Evolutionary conservation across 169 alveolate species (phyloP).

Genomic region (Sarcocystis neurona): DNA sequence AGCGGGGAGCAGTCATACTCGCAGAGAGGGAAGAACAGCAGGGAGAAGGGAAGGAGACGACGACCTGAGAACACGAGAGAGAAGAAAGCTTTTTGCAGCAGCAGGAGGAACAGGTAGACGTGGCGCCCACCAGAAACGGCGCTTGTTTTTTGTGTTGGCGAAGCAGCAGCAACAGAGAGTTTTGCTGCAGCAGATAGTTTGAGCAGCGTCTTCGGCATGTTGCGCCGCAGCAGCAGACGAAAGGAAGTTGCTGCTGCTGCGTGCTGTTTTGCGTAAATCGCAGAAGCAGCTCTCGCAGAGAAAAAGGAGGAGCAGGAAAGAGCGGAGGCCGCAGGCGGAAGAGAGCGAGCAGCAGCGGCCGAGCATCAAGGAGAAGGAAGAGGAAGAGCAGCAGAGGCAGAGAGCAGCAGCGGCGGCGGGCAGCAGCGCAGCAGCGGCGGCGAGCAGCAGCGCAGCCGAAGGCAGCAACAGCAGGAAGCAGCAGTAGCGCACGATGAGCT

Average conservation of each 20-base stretch:
- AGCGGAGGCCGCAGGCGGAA: background rate
- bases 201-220: no score
- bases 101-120: background rate
- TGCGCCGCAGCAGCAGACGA: no score
- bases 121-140: no score
- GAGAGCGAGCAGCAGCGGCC: background rate
- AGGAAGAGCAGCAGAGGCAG: background rate
- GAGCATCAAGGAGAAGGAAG: background rate
- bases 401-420: background rate
- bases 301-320: background rate
- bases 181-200: no score
- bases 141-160: no score
- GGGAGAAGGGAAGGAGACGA: background rate
- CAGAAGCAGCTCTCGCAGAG: no score
- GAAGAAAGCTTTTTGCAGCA: background rate
- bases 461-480: background rate
- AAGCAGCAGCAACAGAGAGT: no score
- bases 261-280: no score
- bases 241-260: no score
- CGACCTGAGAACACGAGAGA: background rate
- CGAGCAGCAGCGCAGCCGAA: background rate
- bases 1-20: background rate
- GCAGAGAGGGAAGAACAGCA: background rate
- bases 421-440: background rate
- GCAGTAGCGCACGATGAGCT: background rate